These are phyloP conservation scores for Pythium vanterpoolii DNA, from an alignment of 352 stramenopile species.

Conservation along the genomic window DNA sequence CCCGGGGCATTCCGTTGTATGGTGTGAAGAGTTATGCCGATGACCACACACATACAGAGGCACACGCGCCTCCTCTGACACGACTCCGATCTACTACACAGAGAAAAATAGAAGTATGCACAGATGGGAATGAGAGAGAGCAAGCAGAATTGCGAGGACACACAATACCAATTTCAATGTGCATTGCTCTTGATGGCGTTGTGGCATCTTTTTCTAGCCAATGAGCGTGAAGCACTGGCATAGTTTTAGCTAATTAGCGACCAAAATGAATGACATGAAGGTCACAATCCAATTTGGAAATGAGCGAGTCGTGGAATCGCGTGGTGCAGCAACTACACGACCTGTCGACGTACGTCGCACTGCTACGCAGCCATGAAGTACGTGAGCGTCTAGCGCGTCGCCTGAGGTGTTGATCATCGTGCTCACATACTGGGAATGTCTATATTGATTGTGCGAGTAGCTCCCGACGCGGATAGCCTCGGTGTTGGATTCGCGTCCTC, in stretches of 20 bases:
- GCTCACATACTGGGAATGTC: background rate
- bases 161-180: background rate
- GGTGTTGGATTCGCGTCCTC: slow-evolving; percentile 1
- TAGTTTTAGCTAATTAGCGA: background rate
- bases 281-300: background rate
- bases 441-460: background rate
- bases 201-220: background rate
- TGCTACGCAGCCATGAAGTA: slow-evolving; percentile 21
- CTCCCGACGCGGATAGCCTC: slow-evolving; percentile 17
- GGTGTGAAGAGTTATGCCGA: background rate
- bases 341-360: slow-evolving; percentile 11
- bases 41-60: background rate
- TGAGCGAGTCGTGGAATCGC: slow-evolving; percentile 9
- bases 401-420: background rate
- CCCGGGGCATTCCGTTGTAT: slow-evolving; percentile 41
- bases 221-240: background rate
- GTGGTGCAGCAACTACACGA: slow-evolving; percentile 12
- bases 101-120: background rate
- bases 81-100: too few species aligned
- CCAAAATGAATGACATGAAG: background rate
- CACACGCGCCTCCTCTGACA: background rate
- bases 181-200: background rate
- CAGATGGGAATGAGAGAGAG: background rate
- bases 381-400: background rate
- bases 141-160: background rate